Evolutionary conservation across 192 early-diverging fungal species (phyloP), one percentile per base, ranked within the genome.

Genomic region (Spizellomyces sp.): DNA sequence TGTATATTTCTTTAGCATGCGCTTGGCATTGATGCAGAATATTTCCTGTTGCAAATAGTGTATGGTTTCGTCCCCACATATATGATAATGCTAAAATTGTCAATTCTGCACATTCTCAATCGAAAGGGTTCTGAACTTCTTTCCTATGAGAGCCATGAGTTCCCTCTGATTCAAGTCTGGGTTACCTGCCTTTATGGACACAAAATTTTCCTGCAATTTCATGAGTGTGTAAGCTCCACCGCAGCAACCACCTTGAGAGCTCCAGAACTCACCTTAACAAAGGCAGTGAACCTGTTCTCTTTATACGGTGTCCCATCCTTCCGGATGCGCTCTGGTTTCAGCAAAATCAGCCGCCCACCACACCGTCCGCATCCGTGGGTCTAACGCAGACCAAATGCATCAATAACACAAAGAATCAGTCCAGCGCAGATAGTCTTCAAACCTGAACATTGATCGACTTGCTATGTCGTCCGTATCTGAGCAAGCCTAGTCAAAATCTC

Each of bases 391-490:
- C 27, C 27, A 36, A n/a, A 36, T 36, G 27, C 27, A 36, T 36
- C 27, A 36, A 36, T 0, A 36, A 36, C 0, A 36, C 0, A 36
- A 36, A 36, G 3, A 2, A 36, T 36, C 27, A 36, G 3, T 36
- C 1, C 27, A 36, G 27, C 27, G 27, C 27, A 36, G 27, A 36
- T 36, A 0, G 27, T 36, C 27, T 36, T 36, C 27, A 36, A 2
- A 36, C 27, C 27, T 76, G 46, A 27, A 71, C 58, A 55, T 81
- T 64, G 57, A 81, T 81, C 21, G 74, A 76, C 55, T 78, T 77
- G 64, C 75, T 78, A 52, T 80, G 78, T 4, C 80, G 65, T 6
- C 80, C 80, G 60, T 80, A 81, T 22, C 70, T 80, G 48, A 74
- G 76, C 19, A 36, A 9, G 56, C 14, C 12, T 17, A 12, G 14